Evolutionary conservation across 1,284 basidiomycete genomes (phyloP).

Genomic region (Ganoderma meredithae): DNA sequence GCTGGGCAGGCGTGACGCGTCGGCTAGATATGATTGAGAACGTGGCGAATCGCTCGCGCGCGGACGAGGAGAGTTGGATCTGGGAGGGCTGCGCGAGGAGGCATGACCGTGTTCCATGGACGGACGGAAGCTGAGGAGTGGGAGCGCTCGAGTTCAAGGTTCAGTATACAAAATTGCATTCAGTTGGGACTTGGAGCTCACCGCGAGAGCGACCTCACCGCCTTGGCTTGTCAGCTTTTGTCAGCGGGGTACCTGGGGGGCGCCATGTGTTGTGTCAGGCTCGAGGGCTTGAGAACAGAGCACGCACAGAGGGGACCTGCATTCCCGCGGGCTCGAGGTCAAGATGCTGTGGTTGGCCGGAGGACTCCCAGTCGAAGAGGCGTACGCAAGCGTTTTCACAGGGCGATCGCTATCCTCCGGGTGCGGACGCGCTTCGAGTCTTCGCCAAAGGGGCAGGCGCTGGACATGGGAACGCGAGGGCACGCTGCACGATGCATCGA

Average conservation of each 20-base stretch:
- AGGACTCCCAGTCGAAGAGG: not conserved
- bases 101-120: not conserved
- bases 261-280: not conserved
- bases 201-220: not conserved
- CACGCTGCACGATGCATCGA: slow-evolving; percentile 17
- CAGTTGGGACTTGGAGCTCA: not conserved
- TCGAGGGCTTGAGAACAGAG: not conserved
- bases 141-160: not conserved
- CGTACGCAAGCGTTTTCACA: slow-evolving; percentile 17
- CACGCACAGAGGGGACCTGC: not conserved
- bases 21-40: slow-evolving; percentile 2
- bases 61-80: slow-evolving; percentile 6
- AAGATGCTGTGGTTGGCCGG: not conserved
- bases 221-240: not conserved
- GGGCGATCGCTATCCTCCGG: not conserved
- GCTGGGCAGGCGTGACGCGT: slow-evolving; percentile 1
- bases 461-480: slow-evolving; percentile 6
- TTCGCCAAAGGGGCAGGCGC: slow-evolving; percentile 5
- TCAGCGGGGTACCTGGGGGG: not conserved
- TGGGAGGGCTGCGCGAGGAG: slow-evolving; percentile 1
- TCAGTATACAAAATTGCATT: no score
- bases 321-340: slow-evolving; percentile 15
- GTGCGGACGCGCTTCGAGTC: slow-evolving; percentile 1
- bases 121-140: not conserved
- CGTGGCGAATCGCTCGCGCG: slow-evolving; percentile 24